Percentiles rank a stretch among this genome's conserved stretches.
These are phyloP conservation scores for Rhytidhysteron rufulum DNA, from an alignment of 2,329 filamentous ascomycete species.

Conservation along the genomic window DNA sequence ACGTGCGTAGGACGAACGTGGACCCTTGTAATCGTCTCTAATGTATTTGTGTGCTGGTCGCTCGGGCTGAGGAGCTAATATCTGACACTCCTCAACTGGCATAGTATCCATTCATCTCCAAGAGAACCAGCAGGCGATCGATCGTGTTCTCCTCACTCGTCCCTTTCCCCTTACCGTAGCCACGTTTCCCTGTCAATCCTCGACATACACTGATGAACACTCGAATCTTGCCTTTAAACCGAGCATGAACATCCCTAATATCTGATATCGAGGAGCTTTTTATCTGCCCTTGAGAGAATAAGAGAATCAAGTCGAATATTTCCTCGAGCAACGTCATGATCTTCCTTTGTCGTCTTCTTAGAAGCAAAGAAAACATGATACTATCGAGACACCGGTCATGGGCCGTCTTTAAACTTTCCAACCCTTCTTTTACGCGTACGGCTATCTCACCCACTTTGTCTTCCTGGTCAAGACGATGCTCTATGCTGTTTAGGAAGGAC, in stretches of 20 bases:
- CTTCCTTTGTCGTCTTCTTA: constrained; percentile 71
- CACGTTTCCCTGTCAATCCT: constrained; percentile 62
- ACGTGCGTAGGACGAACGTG: too few species aligned
- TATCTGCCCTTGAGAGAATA: constrained; percentile 49
- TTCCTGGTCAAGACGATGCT: constrained; percentile 51
- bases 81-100: constrained; percentile 8
- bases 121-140: constrained; percentile 62
- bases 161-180: constrained; percentile 34
- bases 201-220: constrained; percentile 72
- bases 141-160: constrained; percentile 56
- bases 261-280: constrained; percentile 16
- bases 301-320: constrained; percentile 68
- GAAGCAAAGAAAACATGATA: constrained; percentile 68
- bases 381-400: constrained; percentile 72
- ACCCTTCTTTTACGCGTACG: constrained; percentile 50
- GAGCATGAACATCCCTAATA: constrained; percentile 55
- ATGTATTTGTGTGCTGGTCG: too few species aligned
- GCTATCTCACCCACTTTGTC: constrained; percentile 45
- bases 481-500: constrained; percentile 59
- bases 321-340: constrained; percentile 71
- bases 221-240: constrained; percentile 67
- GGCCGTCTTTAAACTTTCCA: constrained; percentile 63
- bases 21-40: too few species aligned
- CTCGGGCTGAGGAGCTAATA: too few species aligned
- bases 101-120: constrained; percentile 72